phyloP scores from a whole-genome alignment of 1,139 yeast genomes.

The Kodamaea fungicola region DNA sequence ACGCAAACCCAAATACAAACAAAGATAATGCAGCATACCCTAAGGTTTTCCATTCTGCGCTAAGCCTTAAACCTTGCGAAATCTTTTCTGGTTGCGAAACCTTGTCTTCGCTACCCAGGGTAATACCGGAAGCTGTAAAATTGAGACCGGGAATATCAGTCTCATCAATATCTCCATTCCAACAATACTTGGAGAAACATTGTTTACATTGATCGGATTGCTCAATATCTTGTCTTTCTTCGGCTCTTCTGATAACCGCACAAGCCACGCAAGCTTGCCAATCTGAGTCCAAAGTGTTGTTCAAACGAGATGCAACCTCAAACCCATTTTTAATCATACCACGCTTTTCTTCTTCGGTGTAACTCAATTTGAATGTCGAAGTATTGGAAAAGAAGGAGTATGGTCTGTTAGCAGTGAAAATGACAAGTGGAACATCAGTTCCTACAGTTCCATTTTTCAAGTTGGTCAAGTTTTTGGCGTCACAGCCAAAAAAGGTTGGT shows the following conservation, averaged over 20 bases:
- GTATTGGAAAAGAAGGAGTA: conserved; percentile 35
- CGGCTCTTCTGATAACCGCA: conserved; percentile 42
- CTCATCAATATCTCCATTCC: conserved; percentile 30
- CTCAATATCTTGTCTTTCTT: conserved; percentile 37
- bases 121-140: conserved; percentile 47
- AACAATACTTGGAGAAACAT: conserved; percentile 40
- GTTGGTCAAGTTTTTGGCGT: conserved; percentile 36
- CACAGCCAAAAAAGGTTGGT: conserved; percentile 46
- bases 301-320: conserved; percentile 23
- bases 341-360: conserved; percentile 31
- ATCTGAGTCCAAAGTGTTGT: conserved; percentile 31
- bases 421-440: conserved; percentile 34
- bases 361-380: conserved; percentile 32
- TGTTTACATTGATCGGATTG: conserved; percentile 37
- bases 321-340: conserved; percentile 40
- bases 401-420: conserved; percentile 42
- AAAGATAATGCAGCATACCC: conserved; percentile 9
- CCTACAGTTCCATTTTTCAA: conserved; percentile 13
- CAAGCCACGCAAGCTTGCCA: conserved; percentile 41
- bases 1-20: conserved; percentile 6
- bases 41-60: conserved; percentile 1
- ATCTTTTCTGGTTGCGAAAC: conserved; percentile 14
- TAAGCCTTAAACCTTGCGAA: not conserved
- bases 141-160: conserved; percentile 19
- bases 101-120: conserved; percentile 29